phyloP scores from a whole-genome alignment of 345 rosid species.

The Salix purpurea region DNA sequence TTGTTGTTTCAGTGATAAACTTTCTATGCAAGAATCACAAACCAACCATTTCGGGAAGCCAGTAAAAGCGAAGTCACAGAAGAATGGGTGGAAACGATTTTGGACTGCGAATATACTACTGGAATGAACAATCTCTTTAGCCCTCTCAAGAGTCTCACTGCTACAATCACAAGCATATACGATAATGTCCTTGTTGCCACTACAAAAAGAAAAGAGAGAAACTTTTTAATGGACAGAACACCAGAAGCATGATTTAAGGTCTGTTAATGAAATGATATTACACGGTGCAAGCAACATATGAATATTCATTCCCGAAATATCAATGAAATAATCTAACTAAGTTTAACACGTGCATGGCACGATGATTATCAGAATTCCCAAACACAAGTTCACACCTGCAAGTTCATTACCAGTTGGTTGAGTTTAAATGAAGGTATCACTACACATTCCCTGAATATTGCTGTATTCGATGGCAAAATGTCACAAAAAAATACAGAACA shows the following conservation, averaged over 20 bases:
- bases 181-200: constrained; percentile 50
- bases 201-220: constrained; percentile 23
- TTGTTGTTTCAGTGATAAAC: constrained; percentile 15
- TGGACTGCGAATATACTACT: constrained; percentile 14
- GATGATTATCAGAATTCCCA: no score
- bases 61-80: constrained; percentile 58
- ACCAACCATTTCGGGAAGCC: constrained; percentile 64
- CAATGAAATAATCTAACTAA: not conserved
- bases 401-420: no score
- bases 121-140: constrained; percentile 43
- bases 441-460: no score
- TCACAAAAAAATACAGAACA: no score
- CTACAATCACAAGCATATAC: constrained; percentile 91
- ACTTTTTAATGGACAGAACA: not conserved
- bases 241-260: not conserved
- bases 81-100: constrained; percentile 48
- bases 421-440: no score
- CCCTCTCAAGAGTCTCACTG: constrained; percentile 60
- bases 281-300: not conserved
- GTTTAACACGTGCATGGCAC: no score
- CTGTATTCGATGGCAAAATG: no score
- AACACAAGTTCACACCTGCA: no score
- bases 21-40: constrained; percentile 41
- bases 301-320: not conserved
- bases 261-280: no score